Conservation (phyloP, 1,139 yeast genomes). For the Hansenula sp. region DNA sequence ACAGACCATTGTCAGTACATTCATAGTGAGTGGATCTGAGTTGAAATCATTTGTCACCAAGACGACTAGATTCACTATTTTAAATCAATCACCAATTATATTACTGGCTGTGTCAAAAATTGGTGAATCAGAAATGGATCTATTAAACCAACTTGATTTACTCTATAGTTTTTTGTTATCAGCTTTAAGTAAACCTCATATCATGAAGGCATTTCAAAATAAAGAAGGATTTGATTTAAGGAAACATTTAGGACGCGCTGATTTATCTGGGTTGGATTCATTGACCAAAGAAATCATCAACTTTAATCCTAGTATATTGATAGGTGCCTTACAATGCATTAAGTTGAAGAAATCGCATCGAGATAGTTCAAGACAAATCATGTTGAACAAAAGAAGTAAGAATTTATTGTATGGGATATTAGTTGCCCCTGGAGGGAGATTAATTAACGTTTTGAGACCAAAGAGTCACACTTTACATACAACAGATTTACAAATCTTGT, state of each 20-base stretch:
- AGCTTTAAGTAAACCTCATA: constrained; percentile 71
- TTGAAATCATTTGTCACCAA: constrained; percentile 38
- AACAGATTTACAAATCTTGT: constrained; percentile 59
- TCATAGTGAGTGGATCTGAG: constrained; percentile 27
- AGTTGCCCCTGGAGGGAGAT: constrained; percentile 48
- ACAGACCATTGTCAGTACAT: constrained; percentile 37
- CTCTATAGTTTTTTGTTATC: constrained; percentile 77
- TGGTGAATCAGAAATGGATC: constrained; percentile 48
- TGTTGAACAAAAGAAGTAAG: constrained; percentile 37
- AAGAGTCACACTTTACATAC: constrained; percentile 64
- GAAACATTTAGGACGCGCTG: constrained; percentile 65
- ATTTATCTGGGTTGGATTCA: constrained; percentile 59
- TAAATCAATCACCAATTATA: constrained; percentile 65
- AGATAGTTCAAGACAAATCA: constrained; percentile 36
- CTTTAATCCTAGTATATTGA: constrained; percentile 48
- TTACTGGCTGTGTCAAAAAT: constrained; percentile 66
- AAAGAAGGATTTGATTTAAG: constrained; percentile 82
- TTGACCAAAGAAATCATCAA: constrained; percentile 51
- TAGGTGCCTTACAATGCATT: constrained; percentile 61
- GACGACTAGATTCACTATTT: constrained; percentile 51
- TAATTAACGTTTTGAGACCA: constrained; percentile 61
- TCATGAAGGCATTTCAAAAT: constrained; percentile 60
- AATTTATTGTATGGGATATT: constrained; percentile 59
- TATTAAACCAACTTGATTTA: constrained; percentile 66
- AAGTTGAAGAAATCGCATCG: constrained; percentile 44